Evolutionary conservation across 805 yeast species (phyloP), one percentile per base, ranked within the genome.

Genomic region (Clavispora carvajalis): DNA sequence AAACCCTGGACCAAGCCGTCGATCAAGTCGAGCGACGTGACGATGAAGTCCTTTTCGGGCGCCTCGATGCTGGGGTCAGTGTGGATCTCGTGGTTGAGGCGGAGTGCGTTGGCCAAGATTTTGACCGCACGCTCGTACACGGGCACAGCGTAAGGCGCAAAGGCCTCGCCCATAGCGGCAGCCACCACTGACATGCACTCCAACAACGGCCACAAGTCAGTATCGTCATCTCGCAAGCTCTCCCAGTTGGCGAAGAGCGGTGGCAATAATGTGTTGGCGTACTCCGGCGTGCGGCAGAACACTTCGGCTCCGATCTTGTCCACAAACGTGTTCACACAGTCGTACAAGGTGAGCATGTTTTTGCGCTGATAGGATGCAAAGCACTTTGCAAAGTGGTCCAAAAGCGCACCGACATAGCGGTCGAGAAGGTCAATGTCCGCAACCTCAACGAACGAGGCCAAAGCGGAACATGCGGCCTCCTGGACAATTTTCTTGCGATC

Each of bases 1-100:
- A 93, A 71, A 1, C 97, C 98, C 64, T 91, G 98, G 17, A 89
- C 82, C 40, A 93, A 66, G 3, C 99, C 99, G 60, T 91, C 98
- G 22, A 93, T 74, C 52, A 93, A 71, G 57, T 93, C 99, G 29
- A 93, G 59, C 1, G 96, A 79, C 1, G 97, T 87, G 24, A 91
- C 88, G 44, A 87, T 74, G 53, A 90, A 89, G 60, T 90, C 97
- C 55, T 83, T 85, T 55, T 93, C 97, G 0, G 96, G 95, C 1
- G 85, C 78, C 21, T 77, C 80, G 36, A 80, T 69, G 9, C 69
- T 67, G 7, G 93, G 89, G 55, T 88, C 82, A 17, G 74, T 70
- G 23, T 75, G 76, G 26, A 82, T 75, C 46, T 79, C 70, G 49
- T 74, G 78, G 45, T 82, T 88, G 48, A 77, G 67, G 38, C 82